A percentile compares a stretch with the other conserved stretches of the same genome.
Conservation (phyloP, 768 basidiomycete genomes). For the Lyophyllum decastes region DNA sequence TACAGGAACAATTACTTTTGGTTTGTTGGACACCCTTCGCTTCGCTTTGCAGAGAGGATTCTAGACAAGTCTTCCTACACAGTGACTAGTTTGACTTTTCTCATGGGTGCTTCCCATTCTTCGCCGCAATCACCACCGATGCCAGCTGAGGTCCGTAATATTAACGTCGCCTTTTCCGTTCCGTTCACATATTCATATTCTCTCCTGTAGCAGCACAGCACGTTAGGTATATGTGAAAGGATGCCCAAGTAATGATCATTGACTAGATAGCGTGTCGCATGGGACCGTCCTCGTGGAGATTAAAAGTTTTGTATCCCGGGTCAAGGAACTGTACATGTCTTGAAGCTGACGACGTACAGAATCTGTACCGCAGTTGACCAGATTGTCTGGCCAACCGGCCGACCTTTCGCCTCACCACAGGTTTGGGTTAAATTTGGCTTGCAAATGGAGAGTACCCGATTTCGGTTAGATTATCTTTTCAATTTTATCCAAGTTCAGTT, state of each 20-base stretch:
- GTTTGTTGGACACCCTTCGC: not conserved
- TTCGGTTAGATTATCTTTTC: not conserved
- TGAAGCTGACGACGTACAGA: not conserved
- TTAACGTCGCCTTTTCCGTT: too few species aligned
- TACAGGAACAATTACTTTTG: not conserved
- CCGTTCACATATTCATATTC: too few species aligned
- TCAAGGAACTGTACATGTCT: not conserved
- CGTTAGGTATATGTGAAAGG: not conserved
- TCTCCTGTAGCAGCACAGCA: too few species aligned
- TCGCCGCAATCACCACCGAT: not conserved
- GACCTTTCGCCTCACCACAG: not conserved
- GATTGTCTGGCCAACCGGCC: not conserved
- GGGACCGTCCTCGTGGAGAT: too few species aligned
- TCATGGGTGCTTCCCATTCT: not conserved
- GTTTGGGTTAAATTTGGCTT: not conserved
- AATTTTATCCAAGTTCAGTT: not conserved
- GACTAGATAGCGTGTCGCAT: too few species aligned
- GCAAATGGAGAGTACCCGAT: not conserved
- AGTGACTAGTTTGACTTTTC: not conserved
- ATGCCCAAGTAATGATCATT: not conserved
- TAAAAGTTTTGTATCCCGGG: not conserved
- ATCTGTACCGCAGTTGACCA: not conserved
- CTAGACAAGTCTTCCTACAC: not conserved
- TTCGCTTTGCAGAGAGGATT: not conserved
- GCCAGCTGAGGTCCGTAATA: too few species aligned